These are phyloP conservation scores for Brassica cretica DNA, from an alignment of 345 rosid genomes.

Conservation along the genomic window DNA sequence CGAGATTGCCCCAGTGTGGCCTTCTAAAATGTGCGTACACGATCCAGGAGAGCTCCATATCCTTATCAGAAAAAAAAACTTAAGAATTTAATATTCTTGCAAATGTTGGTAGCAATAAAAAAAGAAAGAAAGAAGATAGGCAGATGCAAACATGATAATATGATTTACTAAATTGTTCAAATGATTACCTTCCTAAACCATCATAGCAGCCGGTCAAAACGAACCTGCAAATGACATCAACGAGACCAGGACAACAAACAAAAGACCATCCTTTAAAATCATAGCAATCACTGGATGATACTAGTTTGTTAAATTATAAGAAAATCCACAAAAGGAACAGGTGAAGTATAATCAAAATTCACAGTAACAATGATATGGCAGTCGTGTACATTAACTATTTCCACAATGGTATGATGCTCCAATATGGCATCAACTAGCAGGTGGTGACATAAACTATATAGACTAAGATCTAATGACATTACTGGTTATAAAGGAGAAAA, in stretches of 20 bases:
- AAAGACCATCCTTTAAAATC: not conserved
- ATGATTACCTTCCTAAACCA: slow-evolving; percentile 67
- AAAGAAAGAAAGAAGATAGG: not conserved
- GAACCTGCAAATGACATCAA: slow-evolving; percentile 63
- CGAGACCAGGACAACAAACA: not conserved
- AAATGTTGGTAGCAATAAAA: slow-evolving; percentile 14
- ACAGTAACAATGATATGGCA: not conserved
- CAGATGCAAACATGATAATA: slow-evolving; percentile 14
- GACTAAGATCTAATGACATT: not conserved
- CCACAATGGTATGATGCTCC: not conserved
- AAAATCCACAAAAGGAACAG: not conserved
- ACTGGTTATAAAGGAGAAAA: not conserved
- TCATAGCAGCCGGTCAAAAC: slow-evolving; percentile 89
- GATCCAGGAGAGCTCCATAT: slow-evolving; percentile 74
- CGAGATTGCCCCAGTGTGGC: slow-evolving; percentile 70
- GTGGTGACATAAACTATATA: not conserved
- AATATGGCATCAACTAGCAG: not conserved
- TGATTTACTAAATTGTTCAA: not conserved
- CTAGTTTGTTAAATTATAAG: too few species aligned
- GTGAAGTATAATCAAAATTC: not conserved
- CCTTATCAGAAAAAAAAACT: slow-evolving; percentile 40
- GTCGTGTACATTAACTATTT: not conserved
- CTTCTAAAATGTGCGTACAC: slow-evolving; percentile 81
- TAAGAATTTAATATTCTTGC: slow-evolving; percentile 4
- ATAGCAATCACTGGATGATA: not conserved